Evolutionary conservation across 2,329 filamentous ascomycete genomes (phyloP).

Genomic region (Penicillium nordicum): DNA sequence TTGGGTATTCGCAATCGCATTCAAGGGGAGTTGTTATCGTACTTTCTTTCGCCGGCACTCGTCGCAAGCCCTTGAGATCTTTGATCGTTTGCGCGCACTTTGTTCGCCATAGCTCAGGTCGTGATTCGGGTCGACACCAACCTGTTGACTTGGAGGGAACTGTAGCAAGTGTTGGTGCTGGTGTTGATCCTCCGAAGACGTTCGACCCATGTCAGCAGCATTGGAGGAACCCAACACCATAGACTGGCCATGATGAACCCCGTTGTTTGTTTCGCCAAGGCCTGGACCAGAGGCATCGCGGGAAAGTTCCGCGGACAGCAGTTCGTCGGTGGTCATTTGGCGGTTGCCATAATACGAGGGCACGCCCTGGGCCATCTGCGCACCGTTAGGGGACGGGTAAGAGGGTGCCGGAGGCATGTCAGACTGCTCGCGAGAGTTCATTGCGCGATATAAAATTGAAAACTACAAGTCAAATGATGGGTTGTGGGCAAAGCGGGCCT

Average conservation of each 20-base stretch:
- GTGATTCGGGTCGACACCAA: slow-evolving; percentile 45
- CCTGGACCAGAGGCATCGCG: slow-evolving; percentile 45
- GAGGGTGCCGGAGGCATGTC: slow-evolving; percentile 45
- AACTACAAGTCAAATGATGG: slow-evolving; percentile 14
- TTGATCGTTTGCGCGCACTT: slow-evolving; percentile 72
- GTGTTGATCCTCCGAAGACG: slow-evolving; percentile 38
- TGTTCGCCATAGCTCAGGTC: slow-evolving; percentile 55
- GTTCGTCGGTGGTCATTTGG: slow-evolving; percentile 47
- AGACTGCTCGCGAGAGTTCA: slow-evolving; percentile 43
- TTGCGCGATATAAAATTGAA: slow-evolving; percentile 19
- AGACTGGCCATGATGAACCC: slow-evolving; percentile 40
- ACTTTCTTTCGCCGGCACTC: slow-evolving; percentile 83
- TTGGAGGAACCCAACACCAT: slow-evolving; percentile 41
- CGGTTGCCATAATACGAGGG: slow-evolving; percentile 45
- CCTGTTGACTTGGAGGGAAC: slow-evolving; percentile 44
- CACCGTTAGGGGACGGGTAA: slow-evolving; percentile 44
- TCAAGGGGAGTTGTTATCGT: slow-evolving; percentile 13
- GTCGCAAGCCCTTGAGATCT: slow-evolving; percentile 84
- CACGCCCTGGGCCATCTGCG: slow-evolving; percentile 44
- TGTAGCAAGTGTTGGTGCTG: slow-evolving; percentile 42
- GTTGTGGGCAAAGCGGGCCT: slow-evolving; percentile 32
- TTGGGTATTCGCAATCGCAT: slow-evolving; percentile 15
- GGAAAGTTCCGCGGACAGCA: slow-evolving; percentile 48
- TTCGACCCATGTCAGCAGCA: slow-evolving; percentile 39
- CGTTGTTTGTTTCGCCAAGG: slow-evolving; percentile 41